Percentiles rank a stretch among this genome's conserved stretches.
These are phyloP conservation scores for Tetrahymena malaccensis DNA, from an alignment of 73 alveolate genomes.

Conservation along the genomic window DNA sequence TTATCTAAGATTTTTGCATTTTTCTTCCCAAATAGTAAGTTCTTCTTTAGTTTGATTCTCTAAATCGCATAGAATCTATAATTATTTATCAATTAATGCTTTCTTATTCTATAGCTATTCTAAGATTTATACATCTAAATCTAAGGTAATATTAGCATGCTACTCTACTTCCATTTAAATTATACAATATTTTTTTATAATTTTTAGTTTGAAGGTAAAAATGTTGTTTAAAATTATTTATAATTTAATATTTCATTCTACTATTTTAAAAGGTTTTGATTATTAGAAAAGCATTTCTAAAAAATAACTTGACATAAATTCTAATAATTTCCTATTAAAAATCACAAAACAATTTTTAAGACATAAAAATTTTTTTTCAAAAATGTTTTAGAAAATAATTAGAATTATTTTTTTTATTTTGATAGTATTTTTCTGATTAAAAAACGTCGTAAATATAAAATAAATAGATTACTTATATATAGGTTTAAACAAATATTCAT, in stretches of 20 bases:
- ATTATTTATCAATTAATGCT: background rate
- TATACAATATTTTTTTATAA: background rate
- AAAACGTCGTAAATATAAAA: background rate
- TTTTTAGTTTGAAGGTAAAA: no score
- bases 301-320: no score
- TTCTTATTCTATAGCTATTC: background rate
- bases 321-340: background rate
- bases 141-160: background rate
- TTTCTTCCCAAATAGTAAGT: background rate
- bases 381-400: background rate
- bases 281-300: no score
- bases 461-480: background rate
- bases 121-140: background rate
- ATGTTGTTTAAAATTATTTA: background rate
- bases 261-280: background rate
- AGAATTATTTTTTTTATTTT: background rate
- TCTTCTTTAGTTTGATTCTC: background rate
- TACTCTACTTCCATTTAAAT: background rate
- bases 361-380: background rate
- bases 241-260: no score
- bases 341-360: no score
- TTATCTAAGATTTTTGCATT: background rate
- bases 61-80: background rate
- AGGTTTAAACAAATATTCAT: background rate
- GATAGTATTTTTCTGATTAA: background rate